phyloP scores from a whole-genome alignment of 352 stramenopile species.

The Pythium brassicae region DNA sequence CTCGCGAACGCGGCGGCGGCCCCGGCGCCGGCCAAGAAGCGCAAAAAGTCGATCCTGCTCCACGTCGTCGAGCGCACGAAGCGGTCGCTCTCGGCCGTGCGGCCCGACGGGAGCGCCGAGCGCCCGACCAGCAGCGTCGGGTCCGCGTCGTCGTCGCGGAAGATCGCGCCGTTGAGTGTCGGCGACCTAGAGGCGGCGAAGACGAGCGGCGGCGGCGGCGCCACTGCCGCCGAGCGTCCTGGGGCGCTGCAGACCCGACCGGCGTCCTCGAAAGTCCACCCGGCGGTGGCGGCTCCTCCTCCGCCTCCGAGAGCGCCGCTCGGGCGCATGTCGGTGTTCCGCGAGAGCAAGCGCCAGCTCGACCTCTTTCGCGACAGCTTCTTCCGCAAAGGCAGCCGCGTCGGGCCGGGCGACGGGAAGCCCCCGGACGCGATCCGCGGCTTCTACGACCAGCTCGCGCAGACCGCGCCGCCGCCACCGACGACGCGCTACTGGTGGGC shows the following conservation, averaged over 20 bases:
- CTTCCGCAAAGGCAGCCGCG: conserved; percentile 22
- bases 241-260: background rate
- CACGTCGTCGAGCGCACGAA: conserved; percentile 9
- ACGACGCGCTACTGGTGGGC: conserved; percentile 28
- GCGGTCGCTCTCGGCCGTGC: conserved; percentile 2
- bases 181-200: no score
- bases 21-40: background rate
- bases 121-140: background rate
- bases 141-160: conserved; percentile 2
- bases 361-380: conserved; percentile 28
- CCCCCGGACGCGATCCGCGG: conserved; percentile 41
- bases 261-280: background rate
- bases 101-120: background rate
- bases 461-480: conserved; percentile 13
- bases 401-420: conserved; percentile 18
- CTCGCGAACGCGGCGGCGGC: conserved; percentile 1
- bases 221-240: background rate
- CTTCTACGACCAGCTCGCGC: conserved; percentile 48
- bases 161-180: background rate
- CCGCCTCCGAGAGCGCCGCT: background rate
- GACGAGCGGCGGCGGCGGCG: background rate
- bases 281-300: background rate
- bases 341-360: conserved; percentile 17
- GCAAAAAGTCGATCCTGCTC: conserved; percentile 8
- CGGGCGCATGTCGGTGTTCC: conserved; percentile 12